Base-by-base conservation (phyloP, 345 rosid species). In the Acer campestre region DNA sequence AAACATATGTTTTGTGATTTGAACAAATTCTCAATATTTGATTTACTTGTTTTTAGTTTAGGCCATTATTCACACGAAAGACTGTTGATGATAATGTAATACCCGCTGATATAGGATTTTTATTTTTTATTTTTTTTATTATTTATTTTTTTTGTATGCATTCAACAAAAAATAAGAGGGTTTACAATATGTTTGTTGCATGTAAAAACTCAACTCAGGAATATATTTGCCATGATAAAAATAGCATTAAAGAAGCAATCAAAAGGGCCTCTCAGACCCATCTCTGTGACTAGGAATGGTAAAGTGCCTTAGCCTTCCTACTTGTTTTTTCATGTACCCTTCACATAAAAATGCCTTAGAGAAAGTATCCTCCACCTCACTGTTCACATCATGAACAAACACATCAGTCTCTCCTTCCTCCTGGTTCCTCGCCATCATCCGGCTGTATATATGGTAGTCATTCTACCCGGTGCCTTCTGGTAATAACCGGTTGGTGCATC, bases 401-500 rank as follows among this genome's bases (percentile, higher is more conserved):
- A 92, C 90, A 59, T 96, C 88, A 0, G 97, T 96, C 75, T 94
- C 94, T 56, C 97, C 95, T 1, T 71, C 89, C n/a, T 78, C 66
- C 78, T 81, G 75, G 80, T 90, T 91, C 84, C 99, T 84, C 0
- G 93, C 98, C 95, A 91, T 92, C 94, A 91, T 86, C 23, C 99
- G 0, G 95, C 97, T 0, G 97, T 91, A 78, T 90, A 93, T 63
- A 94, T 91, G 0, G 98, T 90, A 1, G 84, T 89, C 99, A 92
- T 96, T 79, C 99, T 88, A 75, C 97, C 97, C 0, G 98, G 99
- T 3, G 97, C 94, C 61, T 92, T 95, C 6, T 88, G 89, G 22
- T 87, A 85, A 82, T 89, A 94, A 2, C 97, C 98, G 0, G 94
- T 90, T 0, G 97, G 97, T 1, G 99, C 99, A 31, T 94, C 97